Base-by-base conservation (phyloP, 2,329 filamentous ascomycete species). In the Xylaria sp. region DNA sequence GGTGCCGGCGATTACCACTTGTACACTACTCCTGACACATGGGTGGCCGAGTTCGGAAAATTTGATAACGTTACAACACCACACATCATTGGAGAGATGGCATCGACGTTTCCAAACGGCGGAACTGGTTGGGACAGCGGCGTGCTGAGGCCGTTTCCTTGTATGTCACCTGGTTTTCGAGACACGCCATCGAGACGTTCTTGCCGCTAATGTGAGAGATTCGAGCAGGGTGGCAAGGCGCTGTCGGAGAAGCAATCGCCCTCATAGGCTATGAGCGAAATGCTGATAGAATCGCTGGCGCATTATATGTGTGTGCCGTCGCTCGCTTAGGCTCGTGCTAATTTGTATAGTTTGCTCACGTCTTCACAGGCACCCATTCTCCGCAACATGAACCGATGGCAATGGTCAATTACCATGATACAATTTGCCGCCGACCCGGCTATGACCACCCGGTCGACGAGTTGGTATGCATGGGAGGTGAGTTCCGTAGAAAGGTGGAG, bases 221-320 rank as follows among this genome's bases (percentile, higher is more conserved):
- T 28, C 28, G 1, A 12, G 23, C 41, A 76, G 34, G 74, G 74
- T 87, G 86, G 88, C 86, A 87, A 59, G 89, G 88, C 32, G 82
- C 86, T 9, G 87, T 92, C 2, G 86, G 85, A 15, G 90, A 92
- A 76, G 89, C 88, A 28, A 83, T 92, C n/a, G 89, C 86, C 65
- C 81, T 91, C 18, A 83, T 92, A 70, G 87, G 89, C 20, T 87
- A 88, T 37, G 90, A 92, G 82, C 84, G 90, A 65, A 92, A 92
- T 78, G 83, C 84, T 3, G 87, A 90, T 73, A 83, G 85, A 23
- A 84, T 90, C 54, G 83, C 84, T 1, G 87, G 86, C 7, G 84
- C 85, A 0, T 81, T 84, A 62, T 88, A 87, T 70, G 83, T 80
- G 23, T 12, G 66, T 60, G 54, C 5, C 23, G 69, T 46, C 10